Base-by-base conservation (phyloP, 768 basidiomycete genomes). In the Boletus sensibilis region DNA sequence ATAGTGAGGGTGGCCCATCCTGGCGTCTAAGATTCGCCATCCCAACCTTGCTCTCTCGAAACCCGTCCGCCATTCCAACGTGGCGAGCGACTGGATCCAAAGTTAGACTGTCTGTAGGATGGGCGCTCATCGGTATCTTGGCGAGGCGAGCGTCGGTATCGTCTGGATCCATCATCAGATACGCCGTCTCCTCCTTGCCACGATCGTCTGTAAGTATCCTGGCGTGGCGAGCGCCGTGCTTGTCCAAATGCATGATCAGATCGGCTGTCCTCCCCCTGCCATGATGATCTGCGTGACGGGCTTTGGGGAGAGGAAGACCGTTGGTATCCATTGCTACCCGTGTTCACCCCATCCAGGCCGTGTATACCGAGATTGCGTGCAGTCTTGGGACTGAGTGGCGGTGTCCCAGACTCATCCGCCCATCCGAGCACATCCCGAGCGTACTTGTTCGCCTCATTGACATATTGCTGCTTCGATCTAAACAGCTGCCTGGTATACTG, bases 321-420 rank as follows among this genome's bases (percentile, higher is more conserved):
- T 31, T 53, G 52, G 20, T 38, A 0, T 31, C 39, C 47, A 18
- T 37, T 39, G 25, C 49, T 48, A 20, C 54, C 31, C 13, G 54
- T 54, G 18, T 69, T 69, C 37, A 71, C 60, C 45, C 69, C 69
- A 21, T 56, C 56, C 25, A 75, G 63, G 1, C 78, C 76, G 47
- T 69, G 74, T 65, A 84, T 62, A 6, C 75, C 74, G 74, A 85
- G 82, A 72, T 76, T 82, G 39, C 79, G 80, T 29, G 80, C 76
- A 10, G 78, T 75, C 64, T 65, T 76, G 21, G 76, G 69, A 31
- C 75, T 66, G 39, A 85, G 53, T 33, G 72, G 68, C 18, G 82
- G 81, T 37, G 62, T 55, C 40, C 46, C 52, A 38, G 42, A 58
- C 21, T 70, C 72, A 35, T 68, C 58, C 6, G 61, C 63, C 74